Conservation (phyloP, 2,329 filamentous ascomycete species). For the Ophiostoma himal-ulmi region DNA sequence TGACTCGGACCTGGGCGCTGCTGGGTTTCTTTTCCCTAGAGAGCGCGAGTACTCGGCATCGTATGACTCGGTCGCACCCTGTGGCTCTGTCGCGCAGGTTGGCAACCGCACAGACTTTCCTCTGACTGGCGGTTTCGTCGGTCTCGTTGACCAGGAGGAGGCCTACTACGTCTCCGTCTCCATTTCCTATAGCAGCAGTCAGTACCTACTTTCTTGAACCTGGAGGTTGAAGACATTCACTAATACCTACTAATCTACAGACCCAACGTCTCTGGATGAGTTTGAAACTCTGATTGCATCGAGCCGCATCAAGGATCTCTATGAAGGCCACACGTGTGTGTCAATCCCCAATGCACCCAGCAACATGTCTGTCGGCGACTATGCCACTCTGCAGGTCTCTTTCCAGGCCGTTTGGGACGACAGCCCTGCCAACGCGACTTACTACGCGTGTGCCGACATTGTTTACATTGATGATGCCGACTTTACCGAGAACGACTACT, state of each 20-base stretch:
- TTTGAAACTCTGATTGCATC: conserved; percentile 31
- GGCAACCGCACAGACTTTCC: conserved; percentile 38
- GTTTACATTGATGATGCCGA: neutral
- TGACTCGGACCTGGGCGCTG: conserved; percentile 34
- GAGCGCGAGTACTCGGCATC: conserved; percentile 47
- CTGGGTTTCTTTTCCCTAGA: conserved; percentile 49
- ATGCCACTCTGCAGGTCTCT: neutral
- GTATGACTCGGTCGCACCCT: conserved; percentile 46
- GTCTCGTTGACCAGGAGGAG: neutral
- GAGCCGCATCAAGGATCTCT: conserved; percentile 29
- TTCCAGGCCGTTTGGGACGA: neutral
- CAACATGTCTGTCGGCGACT: neutral
- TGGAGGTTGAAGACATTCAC: neutral
- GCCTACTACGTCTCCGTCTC: neutral
- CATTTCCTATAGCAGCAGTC: neutral
- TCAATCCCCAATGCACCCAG: conserved; percentile 26
- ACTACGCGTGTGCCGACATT: neutral
- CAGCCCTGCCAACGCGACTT: neutral
- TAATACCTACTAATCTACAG: neutral
- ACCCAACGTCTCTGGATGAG: conserved; percentile 27
- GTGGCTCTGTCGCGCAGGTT: conserved; percentile 42
- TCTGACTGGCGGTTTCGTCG: neutral
- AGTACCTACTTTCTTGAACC: neutral
- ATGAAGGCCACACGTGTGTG: conserved; percentile 36
- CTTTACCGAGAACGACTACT: neutral